Evolutionary conservation across 495 filamentous ascomycete species (phyloP).

Genomic region (Pyrenopolyporus hunteri): DNA sequence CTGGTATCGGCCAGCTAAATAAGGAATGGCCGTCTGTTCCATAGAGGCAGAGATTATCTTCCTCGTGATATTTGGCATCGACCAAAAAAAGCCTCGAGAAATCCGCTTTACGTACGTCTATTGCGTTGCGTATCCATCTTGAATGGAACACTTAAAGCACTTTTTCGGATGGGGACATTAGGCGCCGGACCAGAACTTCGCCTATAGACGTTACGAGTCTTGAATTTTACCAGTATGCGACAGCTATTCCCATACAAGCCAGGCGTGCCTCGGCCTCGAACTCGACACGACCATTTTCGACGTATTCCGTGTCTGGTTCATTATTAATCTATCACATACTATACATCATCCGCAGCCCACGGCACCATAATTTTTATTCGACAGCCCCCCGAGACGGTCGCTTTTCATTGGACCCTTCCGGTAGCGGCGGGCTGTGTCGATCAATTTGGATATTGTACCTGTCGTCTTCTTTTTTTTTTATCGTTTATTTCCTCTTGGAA

Average conservation of each 20-base stretch:
- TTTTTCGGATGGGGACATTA: background rate
- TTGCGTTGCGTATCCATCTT: background rate
- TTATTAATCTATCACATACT: slow-evolving; percentile 20
- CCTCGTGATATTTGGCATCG: slow-evolving; percentile 14
- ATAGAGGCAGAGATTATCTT: slow-evolving; percentile 3
- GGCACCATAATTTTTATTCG: background rate
- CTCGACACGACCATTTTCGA: slow-evolving; percentile 6
- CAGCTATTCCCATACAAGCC: background rate
- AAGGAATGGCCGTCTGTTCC: slow-evolving; percentile 25
- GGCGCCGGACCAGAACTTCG: too few relatives aligned
- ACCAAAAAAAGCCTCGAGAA: background rate
- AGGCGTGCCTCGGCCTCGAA: slow-evolving; percentile 18
- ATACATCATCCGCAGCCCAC: background rate
- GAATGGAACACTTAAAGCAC: background rate
- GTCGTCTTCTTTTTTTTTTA: slow-evolving; percentile 4
- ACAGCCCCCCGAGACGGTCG: background rate
- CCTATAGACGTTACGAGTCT: background rate
- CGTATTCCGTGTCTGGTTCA: background rate
- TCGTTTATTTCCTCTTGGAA: background rate
- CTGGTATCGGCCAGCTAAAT: slow-evolving; percentile 31
- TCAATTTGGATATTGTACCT: slow-evolving; percentile 12
- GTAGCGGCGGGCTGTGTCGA: too few relatives aligned
- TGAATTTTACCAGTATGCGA: background rate
- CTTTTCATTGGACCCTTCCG: background rate
- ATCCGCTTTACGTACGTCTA: background rate